Evolutionary conservation across 2,329 filamentous ascomycete species (phyloP), one percentile per base, ranked within the genome.

Genomic region (Epichloe hybrida): DNA sequence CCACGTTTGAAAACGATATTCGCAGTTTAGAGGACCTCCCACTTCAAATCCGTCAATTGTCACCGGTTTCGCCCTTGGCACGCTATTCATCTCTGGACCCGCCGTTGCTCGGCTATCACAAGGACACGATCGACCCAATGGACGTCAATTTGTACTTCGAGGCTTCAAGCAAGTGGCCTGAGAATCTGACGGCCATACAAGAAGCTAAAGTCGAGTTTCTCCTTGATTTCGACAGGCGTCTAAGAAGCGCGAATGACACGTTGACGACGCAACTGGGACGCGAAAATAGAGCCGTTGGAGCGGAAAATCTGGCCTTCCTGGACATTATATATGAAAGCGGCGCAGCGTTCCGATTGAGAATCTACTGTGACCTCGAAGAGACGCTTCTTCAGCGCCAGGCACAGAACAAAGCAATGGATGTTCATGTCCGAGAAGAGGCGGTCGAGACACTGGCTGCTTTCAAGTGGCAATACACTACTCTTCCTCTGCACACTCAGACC

Each of bases 161-260:
- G 69, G 87, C 86, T 4, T 97, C 93, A 6, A 84, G 82, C 44
- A 84, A 88, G 58, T 98, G 93, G 93, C 93, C 93, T 0, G 90
- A 97, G 62, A 88, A 94, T 61, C 69, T 97, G 8, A 80, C 80
- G 3, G 90, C 91, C 5, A 95, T 97, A 51, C 93, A 98, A 65
- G 81, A 89, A 61, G 90, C 89, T 12, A 98, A 98, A 67, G 79
- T 94, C 39, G 93, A 94, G 3, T 95, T 98, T 62, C 73, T 93
- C 4, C 69, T 96, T 3, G 79, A 83, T 58, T 81, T 95, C 51
- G 81, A 83, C 47, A 80, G 83, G 48, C 75, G 88, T 3, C 70
- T 98, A 2, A 74, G 79, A 50, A 74, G 79, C 17, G 68, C 73
- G 3, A 79, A 83, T 27, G 72, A 77, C 8, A 74, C 72, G 41